phyloP scores from a whole-genome alignment of 1,284 basidiomycete species.

The Boletellus deceptivus region DNA sequence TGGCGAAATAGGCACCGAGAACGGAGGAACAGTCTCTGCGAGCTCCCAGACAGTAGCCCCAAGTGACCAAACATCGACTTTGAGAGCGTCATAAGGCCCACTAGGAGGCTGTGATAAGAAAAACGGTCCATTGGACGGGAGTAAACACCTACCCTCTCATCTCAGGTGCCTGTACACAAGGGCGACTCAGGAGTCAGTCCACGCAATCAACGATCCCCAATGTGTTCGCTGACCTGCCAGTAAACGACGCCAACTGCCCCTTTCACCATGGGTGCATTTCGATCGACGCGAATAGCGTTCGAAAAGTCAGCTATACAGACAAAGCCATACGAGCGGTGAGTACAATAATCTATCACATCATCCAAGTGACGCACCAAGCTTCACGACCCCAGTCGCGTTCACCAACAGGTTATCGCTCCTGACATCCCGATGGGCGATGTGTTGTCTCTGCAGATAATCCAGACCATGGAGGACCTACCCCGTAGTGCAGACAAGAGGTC shows the following conservation, averaged over 20 bases:
- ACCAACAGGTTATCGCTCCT: slow-evolving; percentile 77
- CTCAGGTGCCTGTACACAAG: slow-evolving; percentile 51
- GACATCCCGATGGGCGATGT: slow-evolving; percentile 75
- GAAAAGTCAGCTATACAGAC: slow-evolving; percentile 69
- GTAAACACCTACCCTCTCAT: slow-evolving; percentile 51
- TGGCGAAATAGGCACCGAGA: slow-evolving; percentile 44
- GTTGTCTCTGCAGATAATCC: slow-evolving; percentile 56
- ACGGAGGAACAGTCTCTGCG: slow-evolving; percentile 71
- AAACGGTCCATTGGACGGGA: background rate
- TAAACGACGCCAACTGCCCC: slow-evolving; percentile 69
- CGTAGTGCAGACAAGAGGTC: background rate
- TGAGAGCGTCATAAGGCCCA: slow-evolving; percentile 67
- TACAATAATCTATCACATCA: background rate
- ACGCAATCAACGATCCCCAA: background rate
- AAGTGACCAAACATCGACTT: slow-evolving; percentile 77
- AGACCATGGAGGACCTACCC: slow-evolving; percentile 60
- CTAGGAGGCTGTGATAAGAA: slow-evolving; percentile 32
- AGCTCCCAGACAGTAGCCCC: slow-evolving; percentile 83
- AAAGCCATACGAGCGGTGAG: slow-evolving; percentile 5
- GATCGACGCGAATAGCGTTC: slow-evolving; percentile 57
- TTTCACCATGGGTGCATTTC: slow-evolving; percentile 45
- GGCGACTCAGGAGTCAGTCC: slow-evolving; percentile 9
- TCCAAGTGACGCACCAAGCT: slow-evolving; percentile 56
- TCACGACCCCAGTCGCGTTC: slow-evolving; percentile 63
- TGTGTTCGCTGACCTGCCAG: slow-evolving; percentile 53